phyloP scores from a whole-genome alignment of 1,284 basidiomycete species.

The Gomphus sp. region DNA sequence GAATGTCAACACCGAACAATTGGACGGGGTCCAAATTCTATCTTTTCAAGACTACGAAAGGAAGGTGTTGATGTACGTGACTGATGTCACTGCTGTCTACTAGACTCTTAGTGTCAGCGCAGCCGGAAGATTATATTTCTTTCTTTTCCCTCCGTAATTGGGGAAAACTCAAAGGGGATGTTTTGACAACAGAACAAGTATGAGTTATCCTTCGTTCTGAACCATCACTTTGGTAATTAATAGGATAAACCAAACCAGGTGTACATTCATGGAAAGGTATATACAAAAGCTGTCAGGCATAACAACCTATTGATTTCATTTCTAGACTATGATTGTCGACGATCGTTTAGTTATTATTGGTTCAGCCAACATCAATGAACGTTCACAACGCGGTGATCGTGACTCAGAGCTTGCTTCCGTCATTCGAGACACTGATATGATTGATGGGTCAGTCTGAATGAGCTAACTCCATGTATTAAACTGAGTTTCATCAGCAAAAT shows the following conservation, averaged over 20 bases:
- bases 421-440: constrained; percentile 95
- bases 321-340: constrained; percentile 81
- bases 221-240: background rate
- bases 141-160: constrained; percentile 92
- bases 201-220: constrained; percentile 11
- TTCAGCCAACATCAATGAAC: constrained; percentile 99
- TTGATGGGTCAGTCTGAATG: constrained; percentile 56
- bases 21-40: constrained; percentile 84
- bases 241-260: constrained; percentile 36
- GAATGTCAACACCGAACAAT: constrained; percentile 93
- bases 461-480: background rate
- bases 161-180: constrained; percentile 83
- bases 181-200: constrained; percentile 84
- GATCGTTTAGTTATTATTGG: constrained; percentile 96
- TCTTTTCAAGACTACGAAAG: constrained; percentile 79
- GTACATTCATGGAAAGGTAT: constrained; percentile 79
- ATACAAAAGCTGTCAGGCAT: background rate
- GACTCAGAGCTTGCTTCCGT: constrained; percentile 94
- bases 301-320: background rate
- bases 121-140: constrained; percentile 91
- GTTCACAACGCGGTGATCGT: constrained; percentile 90
- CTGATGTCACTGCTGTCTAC: constrained; percentile 2
- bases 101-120: constrained; percentile 11
- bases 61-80: constrained; percentile 79
- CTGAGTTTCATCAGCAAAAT: constrained; percentile 53